Percentiles rank a stretch among this genome's conserved stretches.
Evolutionary conservation across 352 stramenopile genomes (phyloP).

Genomic region (Phytopythium chamaehyphon): DNA sequence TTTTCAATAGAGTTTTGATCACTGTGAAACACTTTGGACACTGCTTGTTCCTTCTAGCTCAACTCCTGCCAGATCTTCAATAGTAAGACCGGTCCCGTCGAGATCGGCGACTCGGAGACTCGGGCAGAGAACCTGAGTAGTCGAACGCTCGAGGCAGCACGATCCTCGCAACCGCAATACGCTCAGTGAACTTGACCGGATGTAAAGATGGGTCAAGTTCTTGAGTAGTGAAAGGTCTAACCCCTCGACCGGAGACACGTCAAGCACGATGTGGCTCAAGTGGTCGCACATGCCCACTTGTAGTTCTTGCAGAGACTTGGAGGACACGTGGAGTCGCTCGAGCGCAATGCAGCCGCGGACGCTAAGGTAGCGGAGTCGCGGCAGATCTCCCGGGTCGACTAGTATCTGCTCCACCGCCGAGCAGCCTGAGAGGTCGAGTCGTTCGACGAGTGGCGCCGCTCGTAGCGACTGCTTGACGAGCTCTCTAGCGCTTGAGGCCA

Average conservation of each 20-base stretch:
- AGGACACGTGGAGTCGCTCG: conserved; percentile 52
- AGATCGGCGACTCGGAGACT: conserved; percentile 30
- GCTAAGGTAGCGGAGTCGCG: conserved; percentile 30
- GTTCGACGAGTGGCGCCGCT: conserved; percentile 17
- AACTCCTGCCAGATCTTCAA: conserved; percentile 29
- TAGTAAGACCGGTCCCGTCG: conserved; percentile 37
- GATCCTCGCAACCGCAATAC: conserved; percentile 46
- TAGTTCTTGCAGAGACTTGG: conserved; percentile 31
- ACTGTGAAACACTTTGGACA: not conserved
- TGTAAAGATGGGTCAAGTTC: conserved; percentile 46
- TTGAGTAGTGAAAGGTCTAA: conserved; percentile 67
- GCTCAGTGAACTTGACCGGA: conserved; percentile 36
- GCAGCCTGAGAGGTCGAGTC: conserved; percentile 39
- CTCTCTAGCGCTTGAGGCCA: conserved; percentile 27
- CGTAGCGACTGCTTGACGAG: conserved; percentile 41
- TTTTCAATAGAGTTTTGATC: conserved; percentile 1
- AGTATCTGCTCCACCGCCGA: conserved; percentile 54
- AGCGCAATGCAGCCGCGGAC: conserved; percentile 46
- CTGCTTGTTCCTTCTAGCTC: conserved; percentile 1
- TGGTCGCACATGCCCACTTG: conserved; percentile 39
- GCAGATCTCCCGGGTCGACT: conserved; percentile 51
- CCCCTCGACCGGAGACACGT: conserved; percentile 22
- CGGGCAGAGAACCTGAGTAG: conserved; percentile 34
- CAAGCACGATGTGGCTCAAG: conserved; percentile 42
- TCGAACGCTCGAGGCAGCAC: conserved; percentile 27